These are phyloP conservation scores for Pestalotiopsis sp. DNA, from an alignment of 2,329 filamentous ascomycete genomes.

Conservation along the genomic window DNA sequence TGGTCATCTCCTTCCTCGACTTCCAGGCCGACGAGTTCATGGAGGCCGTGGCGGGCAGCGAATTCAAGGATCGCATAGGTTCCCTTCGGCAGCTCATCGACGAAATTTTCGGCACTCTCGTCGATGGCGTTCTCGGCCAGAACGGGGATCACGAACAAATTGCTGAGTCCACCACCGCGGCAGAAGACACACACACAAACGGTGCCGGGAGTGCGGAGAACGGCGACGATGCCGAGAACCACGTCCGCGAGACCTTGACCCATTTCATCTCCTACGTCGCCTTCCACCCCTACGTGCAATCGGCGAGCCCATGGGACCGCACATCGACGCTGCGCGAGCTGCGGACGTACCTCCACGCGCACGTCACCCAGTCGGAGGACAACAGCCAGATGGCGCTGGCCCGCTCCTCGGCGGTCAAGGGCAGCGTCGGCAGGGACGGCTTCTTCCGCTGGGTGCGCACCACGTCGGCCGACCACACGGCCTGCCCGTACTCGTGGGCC, in stretches of 20 bases:
- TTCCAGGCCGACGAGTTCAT: conserved; percentile 25
- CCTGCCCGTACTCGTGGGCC: conserved; percentile 19
- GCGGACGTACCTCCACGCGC: too few species aligned
- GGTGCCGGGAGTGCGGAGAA: neutral
- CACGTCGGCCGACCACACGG: conserved; percentile 19
- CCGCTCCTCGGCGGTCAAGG: too few species aligned
- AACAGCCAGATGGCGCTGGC: too few species aligned
- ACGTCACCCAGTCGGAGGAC: too few species aligned
- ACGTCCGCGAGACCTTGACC: conserved; percentile 16
- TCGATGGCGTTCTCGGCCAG: too few species aligned
- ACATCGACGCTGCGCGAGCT: too few species aligned
- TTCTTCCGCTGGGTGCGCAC: conserved; percentile 21
- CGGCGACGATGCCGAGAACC: neutral
- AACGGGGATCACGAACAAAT: too few species aligned
- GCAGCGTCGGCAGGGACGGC: conserved; percentile 7
- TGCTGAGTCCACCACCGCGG: too few species aligned
- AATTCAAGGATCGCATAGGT: neutral
- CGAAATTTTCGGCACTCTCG: neutral
- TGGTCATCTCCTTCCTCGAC: conserved; percentile 21
- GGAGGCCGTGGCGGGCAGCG: conserved; percentile 19
- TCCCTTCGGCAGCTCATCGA: neutral
- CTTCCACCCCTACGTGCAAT: conserved; percentile 14
- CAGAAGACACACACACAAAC: too few species aligned
- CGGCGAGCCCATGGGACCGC: conserved; percentile 11
- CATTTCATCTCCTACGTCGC: conserved; percentile 19